Evolutionary conservation across 495 filamentous ascomycete species (phyloP).

Genomic region (Aspergillus ellipticus): DNA sequence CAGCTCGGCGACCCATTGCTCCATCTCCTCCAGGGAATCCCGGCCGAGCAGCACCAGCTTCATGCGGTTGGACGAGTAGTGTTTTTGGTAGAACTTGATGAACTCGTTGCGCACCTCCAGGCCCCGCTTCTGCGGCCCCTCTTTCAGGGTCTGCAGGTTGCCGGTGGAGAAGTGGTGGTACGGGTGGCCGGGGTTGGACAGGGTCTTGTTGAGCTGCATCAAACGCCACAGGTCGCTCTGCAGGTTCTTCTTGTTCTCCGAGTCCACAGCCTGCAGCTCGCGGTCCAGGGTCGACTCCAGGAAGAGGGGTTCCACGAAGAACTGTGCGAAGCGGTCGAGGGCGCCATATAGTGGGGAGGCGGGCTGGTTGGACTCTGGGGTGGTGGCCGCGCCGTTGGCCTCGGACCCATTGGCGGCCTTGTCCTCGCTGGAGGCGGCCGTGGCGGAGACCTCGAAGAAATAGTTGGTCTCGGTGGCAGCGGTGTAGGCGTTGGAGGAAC

Average conservation of each 20-base stretch:
- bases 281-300: conserved; percentile 85
- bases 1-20: conserved; percentile 82
- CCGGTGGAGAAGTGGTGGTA: conserved; percentile 95
- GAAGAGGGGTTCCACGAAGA: conserved; percentile 92
- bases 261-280: conserved; percentile 90
- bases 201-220: conserved; percentile 84
- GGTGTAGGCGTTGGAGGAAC: conserved; percentile 93
- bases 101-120: conserved; percentile 90
- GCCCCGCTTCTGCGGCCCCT: conserved; percentile 73
- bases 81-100: conserved; percentile 83
- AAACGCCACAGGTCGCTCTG: conserved; percentile 93
- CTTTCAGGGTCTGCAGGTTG: conserved; percentile 84
- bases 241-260: conserved; percentile 99
- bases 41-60: conserved; percentile 89
- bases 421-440: conserved; percentile 46
- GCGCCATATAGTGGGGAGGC: conserved; percentile 79
- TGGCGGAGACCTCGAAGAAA: conserved; percentile 90
- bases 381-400: conserved; percentile 32
- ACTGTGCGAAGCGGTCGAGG: conserved; percentile 94
- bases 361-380: conserved; percentile 12
- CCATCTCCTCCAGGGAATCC: conserved; percentile 83
- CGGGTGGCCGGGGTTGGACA: conserved; percentile 89
- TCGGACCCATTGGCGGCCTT: conserved; percentile 33
- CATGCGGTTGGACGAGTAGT: conserved; percentile 95
- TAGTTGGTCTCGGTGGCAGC: conserved; percentile 94